Base-by-base conservation (phyloP, 495 filamentous ascomycete genomes). In the Aspergillus sclerotioniger region DNA sequence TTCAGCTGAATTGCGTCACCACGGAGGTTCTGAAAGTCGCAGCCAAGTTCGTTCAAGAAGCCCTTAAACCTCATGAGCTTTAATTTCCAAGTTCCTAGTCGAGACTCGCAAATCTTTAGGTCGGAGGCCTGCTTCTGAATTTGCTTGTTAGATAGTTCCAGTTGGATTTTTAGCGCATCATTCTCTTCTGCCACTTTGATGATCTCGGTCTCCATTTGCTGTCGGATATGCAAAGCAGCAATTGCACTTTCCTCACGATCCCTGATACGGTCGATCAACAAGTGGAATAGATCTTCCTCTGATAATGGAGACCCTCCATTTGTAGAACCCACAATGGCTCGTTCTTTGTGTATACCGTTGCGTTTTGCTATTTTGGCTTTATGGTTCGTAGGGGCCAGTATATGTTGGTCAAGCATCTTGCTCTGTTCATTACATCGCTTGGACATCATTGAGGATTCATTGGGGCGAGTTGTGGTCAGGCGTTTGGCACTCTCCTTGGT, bases 281-380 rank as follows among this genome's bases (percentile, higher is more conserved):
- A 65, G 32, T 74, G 66, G 33, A 78, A 76, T 10, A 76, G 53
- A 17, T 64, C 61, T 20, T 76, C 67, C 54, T 77, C 75, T 9
- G 63, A 66, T 0, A 71, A 46, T 8, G 66, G 57, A n/a, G 54
- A 45, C 19, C 21, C 20, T 5, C 29, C 35, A 17, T 50, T 37
- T 10, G 19, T 49, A 17, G 50, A 16, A 8, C n/a, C 10, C 28
- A 16, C 17, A 20, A 16, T 10, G 7, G 37, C 17, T 25, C 25
- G 49, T 33, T 58, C 66, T 28, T 45, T 60, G 17, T 57, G 49
- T 29, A 58, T 33, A 13, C 54, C 62, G 0, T 62, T 63, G 51
- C 54, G 43, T 39, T 70, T 71, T 9, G 56, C 48, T 0, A 56
- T 37, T 29, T 56, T 63, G 17, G 8, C 33, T n/a, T 58, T 54